A percentile compares a stretch with the other conserved stretches of the same genome.
phyloP scores from a whole-genome alignment of 305 asterid species.

The Andrographis paniculata region DNA sequence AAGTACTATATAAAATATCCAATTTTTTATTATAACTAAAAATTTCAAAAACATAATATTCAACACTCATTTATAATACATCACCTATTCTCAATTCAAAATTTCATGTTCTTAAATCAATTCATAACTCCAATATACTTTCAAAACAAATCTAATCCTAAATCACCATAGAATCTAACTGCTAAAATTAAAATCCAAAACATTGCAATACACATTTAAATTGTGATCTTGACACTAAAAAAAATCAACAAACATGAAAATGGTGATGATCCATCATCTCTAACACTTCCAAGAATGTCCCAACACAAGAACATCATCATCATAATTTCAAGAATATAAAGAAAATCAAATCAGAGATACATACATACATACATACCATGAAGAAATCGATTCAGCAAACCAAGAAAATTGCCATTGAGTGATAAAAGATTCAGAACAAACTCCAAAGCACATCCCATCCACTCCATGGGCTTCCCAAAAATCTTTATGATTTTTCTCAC shows the following conservation, averaged over 20 bases:
- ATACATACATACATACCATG: conserved; percentile 35
- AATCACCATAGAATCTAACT: too few relatives aligned
- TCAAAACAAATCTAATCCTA: too few relatives aligned
- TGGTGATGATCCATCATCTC: background rate
- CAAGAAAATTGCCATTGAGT: conserved; percentile 56
- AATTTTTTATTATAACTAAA: too few relatives aligned
- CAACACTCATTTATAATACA: too few relatives aligned
- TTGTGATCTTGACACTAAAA: too few relatives aligned
- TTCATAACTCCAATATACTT: too few relatives aligned
- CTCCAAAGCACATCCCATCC: conserved; percentile 65
- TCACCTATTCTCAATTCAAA: too few relatives aligned
- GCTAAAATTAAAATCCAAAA: too few relatives aligned
- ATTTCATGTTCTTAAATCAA: too few relatives aligned
- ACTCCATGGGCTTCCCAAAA: conserved; percentile 71
- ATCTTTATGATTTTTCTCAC: conserved; percentile 51
- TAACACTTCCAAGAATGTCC: background rate
- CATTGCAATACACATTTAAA: too few relatives aligned
- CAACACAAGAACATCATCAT: conserved; percentile 2
- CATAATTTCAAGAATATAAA: conserved; percentile 1
- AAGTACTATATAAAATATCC: too few relatives aligned
- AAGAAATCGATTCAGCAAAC: conserved; percentile 37
- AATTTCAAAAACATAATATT: too few relatives aligned
- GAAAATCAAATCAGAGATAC: background rate
- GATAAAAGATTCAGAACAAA: conserved; percentile 67
- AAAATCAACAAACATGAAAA: background rate